Evolutionary conservation across 208 protist species (phyloP), one percentile per base, ranked within the genome.

Genomic region (Leishmania turanica): DNA sequence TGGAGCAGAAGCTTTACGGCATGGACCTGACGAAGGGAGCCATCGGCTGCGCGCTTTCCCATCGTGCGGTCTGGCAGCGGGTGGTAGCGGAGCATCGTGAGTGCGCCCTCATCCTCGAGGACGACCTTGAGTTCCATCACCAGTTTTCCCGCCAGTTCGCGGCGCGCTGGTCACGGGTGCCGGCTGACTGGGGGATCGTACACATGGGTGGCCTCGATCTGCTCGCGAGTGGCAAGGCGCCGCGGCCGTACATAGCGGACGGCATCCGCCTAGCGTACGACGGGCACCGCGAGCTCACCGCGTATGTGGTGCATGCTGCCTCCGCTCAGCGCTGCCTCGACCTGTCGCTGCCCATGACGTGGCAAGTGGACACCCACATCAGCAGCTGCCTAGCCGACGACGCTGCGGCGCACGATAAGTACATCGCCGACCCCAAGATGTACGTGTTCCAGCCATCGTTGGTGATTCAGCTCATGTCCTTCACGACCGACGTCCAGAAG

Each of bases 401-500:
- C 60, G 42, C 80, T 13, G 83, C 56, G 56, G 93, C 89, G 49
- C 74, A 93, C 72, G 96, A 98, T 78, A 80, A 91, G 71, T 98
- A 94, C 83, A 96, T 97, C 79, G 69, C 82, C 66, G 94, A 98
- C 64, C 96, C 96, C n/a, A 91, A 92, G 79, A 92, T 83, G 78
- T 98, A 98, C 75, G 96, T 97, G 64, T 90, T 98, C 78, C 94
- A 97, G 82, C 96, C 96, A 21, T 91, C 94, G 27, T 66, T 98
- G 17, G 94, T 87, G 7, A 98, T 98, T 79, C 96, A 98, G 75
- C 79, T 98, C 53, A 97, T 92, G 15, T 87, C 88, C 34, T 85
- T 96, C n/a, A 94, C 93, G 66, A 98, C 96, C 3, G 92, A 98
- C 80, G 96, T 97, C 81, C 96, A 98, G 86, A 98, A 97, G 80